Conservation (phyloP, 2,329 filamentous ascomycete genomes). For the Chrysoporthe austroafricana region DNA sequence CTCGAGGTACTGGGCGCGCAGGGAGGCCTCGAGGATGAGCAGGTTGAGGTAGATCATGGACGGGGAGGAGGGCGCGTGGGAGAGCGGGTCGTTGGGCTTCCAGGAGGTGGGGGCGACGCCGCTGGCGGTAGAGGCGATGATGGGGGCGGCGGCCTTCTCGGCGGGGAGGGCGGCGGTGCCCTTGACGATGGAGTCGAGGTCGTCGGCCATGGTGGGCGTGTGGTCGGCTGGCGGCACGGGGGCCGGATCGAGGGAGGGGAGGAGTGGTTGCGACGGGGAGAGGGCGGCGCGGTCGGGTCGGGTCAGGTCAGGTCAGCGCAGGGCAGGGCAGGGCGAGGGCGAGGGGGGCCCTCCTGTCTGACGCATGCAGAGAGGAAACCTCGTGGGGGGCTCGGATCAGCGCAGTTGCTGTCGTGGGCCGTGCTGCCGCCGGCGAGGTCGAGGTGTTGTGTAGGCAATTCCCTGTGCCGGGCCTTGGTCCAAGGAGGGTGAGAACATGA, state of each 20-base stretch:
- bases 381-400: background rate
- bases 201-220: slow-evolving; percentile 58
- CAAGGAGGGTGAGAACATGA: too few relatives aligned
- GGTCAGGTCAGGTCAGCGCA: background rate
- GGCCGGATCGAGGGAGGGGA: background rate
- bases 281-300: background rate
- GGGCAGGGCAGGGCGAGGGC: background rate
- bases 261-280: background rate
- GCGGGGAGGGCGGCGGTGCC: slow-evolving; percentile 71
- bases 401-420: background rate
- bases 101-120: slow-evolving; percentile 48
- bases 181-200: slow-evolving; percentile 89
- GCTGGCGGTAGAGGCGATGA: slow-evolving; percentile 47
- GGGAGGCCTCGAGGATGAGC: slow-evolving; percentile 90
- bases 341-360: slow-evolving; percentile 1
- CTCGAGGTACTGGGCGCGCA: slow-evolving; percentile 91
- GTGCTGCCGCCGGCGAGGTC: background rate
- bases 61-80: slow-evolving; percentile 83
- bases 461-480: too few relatives aligned
- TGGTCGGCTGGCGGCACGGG: background rate
- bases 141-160: slow-evolving; percentile 50
- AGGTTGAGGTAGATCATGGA: slow-evolving; percentile 98
- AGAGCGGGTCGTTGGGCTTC: slow-evolving; percentile 70
- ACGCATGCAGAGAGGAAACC: background rate
- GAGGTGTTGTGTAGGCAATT: too few relatives aligned